These are phyloP conservation scores for Akanthomyces lecanii DNA, from an alignment of 2,329 filamentous ascomycete species.

Conservation along the genomic window DNA sequence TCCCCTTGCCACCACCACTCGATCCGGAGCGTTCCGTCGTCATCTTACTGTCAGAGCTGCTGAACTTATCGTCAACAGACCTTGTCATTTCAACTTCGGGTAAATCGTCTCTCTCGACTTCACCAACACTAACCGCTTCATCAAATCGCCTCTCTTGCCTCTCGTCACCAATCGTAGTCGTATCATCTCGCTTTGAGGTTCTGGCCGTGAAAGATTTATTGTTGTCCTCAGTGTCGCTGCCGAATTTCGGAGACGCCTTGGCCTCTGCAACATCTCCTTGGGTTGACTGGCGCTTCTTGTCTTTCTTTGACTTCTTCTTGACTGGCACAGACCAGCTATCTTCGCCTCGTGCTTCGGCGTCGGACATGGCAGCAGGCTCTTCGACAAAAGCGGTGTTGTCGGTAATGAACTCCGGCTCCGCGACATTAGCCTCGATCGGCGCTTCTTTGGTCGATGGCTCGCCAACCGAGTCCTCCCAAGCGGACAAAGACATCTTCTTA, in stretches of 20 bases:
- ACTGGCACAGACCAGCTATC: conserved; percentile 7
- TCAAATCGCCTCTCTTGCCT: conserved; percentile 15
- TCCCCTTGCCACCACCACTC: neutral
- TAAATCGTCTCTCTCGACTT: conserved; percentile 14
- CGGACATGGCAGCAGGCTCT: conserved; percentile 1
- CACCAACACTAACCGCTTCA: conserved; percentile 18
- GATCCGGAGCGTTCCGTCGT: conserved; percentile 1
- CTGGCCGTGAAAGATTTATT: conserved; percentile 23
- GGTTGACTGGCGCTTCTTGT: conserved; percentile 32
- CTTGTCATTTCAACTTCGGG: conserved; percentile 16
- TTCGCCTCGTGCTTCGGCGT: neutral
- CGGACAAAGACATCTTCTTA: conserved; percentile 12
- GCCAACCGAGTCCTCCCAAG: neutral
- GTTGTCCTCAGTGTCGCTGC: conserved; percentile 24
- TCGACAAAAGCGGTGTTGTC: conserved; percentile 1
- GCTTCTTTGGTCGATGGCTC: neutral
- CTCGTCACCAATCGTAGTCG: conserved; percentile 13
- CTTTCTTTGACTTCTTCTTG: conserved; percentile 30
- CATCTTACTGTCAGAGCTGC: conserved; percentile 12
- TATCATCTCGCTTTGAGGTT: conserved; percentile 1
- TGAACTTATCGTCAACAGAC: conserved; percentile 17
- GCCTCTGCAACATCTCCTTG: neutral
- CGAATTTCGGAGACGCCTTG: conserved; percentile 18
- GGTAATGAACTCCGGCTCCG: neutral
- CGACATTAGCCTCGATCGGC: neutral